Percentiles rank a stretch among this genome's conserved stretches.
phyloP scores from a whole-genome alignment of 2,329 filamentous ascomycete genomes.

The Lecanicillium sp. region DNA sequence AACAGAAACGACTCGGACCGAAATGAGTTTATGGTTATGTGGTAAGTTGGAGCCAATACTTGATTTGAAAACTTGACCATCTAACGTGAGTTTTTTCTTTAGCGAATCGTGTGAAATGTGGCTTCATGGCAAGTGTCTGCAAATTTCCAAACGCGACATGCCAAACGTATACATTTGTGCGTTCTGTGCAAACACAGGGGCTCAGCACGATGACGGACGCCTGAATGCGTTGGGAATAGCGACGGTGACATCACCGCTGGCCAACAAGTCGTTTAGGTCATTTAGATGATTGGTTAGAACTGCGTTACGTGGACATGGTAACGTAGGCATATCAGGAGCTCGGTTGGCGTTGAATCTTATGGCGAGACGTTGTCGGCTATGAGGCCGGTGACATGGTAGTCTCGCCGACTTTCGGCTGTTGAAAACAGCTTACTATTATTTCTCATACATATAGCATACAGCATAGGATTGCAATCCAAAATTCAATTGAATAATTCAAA shows the following conservation, averaged over 20 bases:
- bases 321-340: too few relatives aligned
- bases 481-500: too few relatives aligned
- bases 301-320: too few relatives aligned
- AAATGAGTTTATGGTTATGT: slow-evolving; percentile 54
- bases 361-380: too few relatives aligned
- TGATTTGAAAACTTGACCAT: neutral
- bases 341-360: too few relatives aligned
- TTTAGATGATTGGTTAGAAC: slow-evolving; percentile 25
- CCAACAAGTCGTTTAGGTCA: slow-evolving; percentile 34
- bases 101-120: slow-evolving; percentile 60
- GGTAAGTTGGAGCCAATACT: slow-evolving; percentile 34
- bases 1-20: slow-evolving; percentile 34
- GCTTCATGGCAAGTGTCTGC: slow-evolving; percentile 57
- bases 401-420: too few relatives aligned
- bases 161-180: slow-evolving; percentile 56
- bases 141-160: slow-evolving; percentile 48
- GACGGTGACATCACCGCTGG: slow-evolving; percentile 28
- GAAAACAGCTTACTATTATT: too few relatives aligned
- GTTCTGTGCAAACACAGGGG: slow-evolving; percentile 54
- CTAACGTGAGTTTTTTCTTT: slow-evolving; percentile 3
- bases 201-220: slow-evolving; percentile 37
- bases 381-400: too few relatives aligned
- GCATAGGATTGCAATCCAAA: too few relatives aligned
- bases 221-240: slow-evolving; percentile 16
- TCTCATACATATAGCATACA: too few relatives aligned